Base-by-base conservation (phyloP, 2,329 filamentous ascomycete genomes). In the Pseudogymnoascus sp. region DNA sequence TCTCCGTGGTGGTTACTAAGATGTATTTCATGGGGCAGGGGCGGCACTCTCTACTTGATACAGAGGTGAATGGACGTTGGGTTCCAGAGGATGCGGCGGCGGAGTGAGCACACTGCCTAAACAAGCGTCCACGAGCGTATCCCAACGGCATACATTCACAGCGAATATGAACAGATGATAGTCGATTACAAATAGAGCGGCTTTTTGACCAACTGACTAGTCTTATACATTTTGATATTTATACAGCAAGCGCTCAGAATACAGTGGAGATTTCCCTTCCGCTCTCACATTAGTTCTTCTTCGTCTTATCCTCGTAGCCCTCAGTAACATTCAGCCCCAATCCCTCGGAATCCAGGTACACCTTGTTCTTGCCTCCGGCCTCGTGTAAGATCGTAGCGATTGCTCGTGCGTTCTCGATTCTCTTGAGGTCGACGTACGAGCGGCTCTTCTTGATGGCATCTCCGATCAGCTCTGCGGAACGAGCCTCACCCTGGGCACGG, bases 401-500 rank as follows among this genome's bases (percentile, higher is more conserved):
- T 64, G 86, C 83, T 69, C 91, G 85, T 6, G 95, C 95, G 73
- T 97, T 99, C 81, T 99, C 95, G 72, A 99, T 96, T 83, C 96
- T 95, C 80, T 96, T 91, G 74, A 99, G 85, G 78, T 97, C 95
- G 67, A 99, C 86, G 77, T 99, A 99, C 68, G 91, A 89, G 80
- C 93, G 89, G 82, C 85, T 96, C 89, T 97, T 99, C 90, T 97
- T 99, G 87, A 99, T 96, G 66, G 95, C 95, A 62, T 99, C 95
- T 78, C 95, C 95, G 73, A 99, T 97, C 68, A 99, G 88, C 80
- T 99, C 93, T 56, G 95, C 95, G 40, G 95, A 97, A 69, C 95
- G 90, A 60, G 95, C 95, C 81, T 99, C 95, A 91, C 95, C 95
- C 86, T 97, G 95, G 3, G 95, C 95, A 79, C 92, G 91, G 74